Evolutionary conservation across 2,329 filamentous ascomycete genomes (phyloP).

Genomic region (Talaromyces pinophilus): DNA sequence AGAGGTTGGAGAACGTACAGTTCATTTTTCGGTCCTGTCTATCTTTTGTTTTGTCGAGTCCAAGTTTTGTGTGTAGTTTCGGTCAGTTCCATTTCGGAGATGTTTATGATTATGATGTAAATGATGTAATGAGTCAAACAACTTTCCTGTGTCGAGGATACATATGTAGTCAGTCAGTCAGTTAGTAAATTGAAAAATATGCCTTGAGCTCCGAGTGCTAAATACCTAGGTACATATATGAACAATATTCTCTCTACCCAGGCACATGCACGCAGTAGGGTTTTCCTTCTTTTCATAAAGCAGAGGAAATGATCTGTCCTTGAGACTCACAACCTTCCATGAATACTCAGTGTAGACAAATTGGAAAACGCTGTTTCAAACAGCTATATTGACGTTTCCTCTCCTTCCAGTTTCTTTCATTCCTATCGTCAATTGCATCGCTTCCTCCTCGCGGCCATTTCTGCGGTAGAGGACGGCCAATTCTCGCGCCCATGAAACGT

Average conservation of each 20-base stretch:
- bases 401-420: neutral
- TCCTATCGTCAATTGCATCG: neutral
- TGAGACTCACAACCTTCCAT: neutral
- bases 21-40: neutral
- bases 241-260: too few relatives aligned
- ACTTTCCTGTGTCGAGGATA: neutral
- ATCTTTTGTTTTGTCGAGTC: neutral
- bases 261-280: too few relatives aligned
- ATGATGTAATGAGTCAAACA: neutral
- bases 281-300: too few relatives aligned
- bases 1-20: neutral
- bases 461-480: constrained; percentile 3
- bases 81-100: neutral
- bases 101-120: neutral
- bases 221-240: too few relatives aligned
- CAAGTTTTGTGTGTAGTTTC: neutral
- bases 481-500: constrained; percentile 7
- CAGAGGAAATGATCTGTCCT: too few relatives aligned
- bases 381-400: neutral
- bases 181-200: neutral
- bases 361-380: neutral
- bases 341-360: neutral
- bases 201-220: too few relatives aligned
- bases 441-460: constrained; percentile 2
- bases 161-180: neutral